Percentiles rank a stretch among this genome's conserved stretches.
Evolutionary conservation across 2,329 filamentous ascomycete species (phyloP).

Genomic region (Zymoseptoria passerinii): DNA sequence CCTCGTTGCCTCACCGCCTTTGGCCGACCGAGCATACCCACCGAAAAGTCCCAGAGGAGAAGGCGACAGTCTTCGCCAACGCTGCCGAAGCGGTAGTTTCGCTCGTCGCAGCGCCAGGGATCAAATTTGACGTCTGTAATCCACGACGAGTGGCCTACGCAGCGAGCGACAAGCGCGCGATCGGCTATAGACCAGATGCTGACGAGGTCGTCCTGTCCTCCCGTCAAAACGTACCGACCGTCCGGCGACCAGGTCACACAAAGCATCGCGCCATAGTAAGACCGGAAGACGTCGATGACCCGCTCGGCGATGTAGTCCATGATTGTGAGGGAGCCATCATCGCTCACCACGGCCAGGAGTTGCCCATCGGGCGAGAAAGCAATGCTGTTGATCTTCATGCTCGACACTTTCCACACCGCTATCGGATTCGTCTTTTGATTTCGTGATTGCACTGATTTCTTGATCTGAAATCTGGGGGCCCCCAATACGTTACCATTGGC

Average conservation of each 20-base stretch:
- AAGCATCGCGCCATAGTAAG: conserved; percentile 87
- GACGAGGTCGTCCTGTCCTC: conserved; percentile 90
- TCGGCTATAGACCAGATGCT: conserved; percentile 92
- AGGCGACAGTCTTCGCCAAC: conserved; percentile 90
- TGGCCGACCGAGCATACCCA: conserved; percentile 89
- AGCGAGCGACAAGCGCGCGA: conserved; percentile 75
- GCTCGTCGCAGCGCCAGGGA: conserved; percentile 91
- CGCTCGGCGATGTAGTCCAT: conserved; percentile 88
- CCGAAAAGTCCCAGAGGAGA: conserved; percentile 93
- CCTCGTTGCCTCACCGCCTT: conserved; percentile 55
- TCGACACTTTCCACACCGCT: conserved; percentile 84
- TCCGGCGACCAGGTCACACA: conserved; percentile 98
- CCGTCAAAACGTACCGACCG: conserved; percentile 88
- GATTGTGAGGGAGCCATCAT: conserved; percentile 81
- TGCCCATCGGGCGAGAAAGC: conserved; percentile 84
- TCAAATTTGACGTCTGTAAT: conserved; percentile 91
- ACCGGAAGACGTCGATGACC: conserved; percentile 76
- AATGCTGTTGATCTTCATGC: conserved; percentile 82
- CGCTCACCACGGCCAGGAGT: conserved; percentile 81
- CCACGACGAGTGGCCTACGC: conserved; percentile 93
- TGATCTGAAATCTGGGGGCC: conserved; percentile 53
- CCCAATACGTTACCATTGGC: conserved; percentile 12
- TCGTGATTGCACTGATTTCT: conserved; percentile 86
- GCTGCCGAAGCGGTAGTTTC: conserved; percentile 90
- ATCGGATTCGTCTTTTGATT: conserved; percentile 93